A percentile compares a stretch with the other conserved stretches of the same genome.
These are phyloP conservation scores for Russula brevipes DNA, from an alignment of 768 basidiomycete genomes.

Conservation along the genomic window DNA sequence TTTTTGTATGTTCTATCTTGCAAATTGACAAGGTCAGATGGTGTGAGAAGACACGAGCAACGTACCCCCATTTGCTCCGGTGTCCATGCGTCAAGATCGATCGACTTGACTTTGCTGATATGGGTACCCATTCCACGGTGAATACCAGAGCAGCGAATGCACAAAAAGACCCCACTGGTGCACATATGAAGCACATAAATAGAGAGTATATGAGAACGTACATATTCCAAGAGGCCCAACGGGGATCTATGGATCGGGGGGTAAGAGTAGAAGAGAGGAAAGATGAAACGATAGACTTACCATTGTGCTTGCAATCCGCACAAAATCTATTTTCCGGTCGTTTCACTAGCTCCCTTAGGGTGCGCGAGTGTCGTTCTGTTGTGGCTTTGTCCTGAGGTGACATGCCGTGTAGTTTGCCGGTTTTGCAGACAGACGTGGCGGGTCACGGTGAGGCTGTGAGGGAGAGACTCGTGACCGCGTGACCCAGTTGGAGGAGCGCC, in stretches of 20 bases:
- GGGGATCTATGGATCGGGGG: constrained; percentile 57
- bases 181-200: constrained; percentile 5
- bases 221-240: constrained; percentile 99
- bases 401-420: constrained; percentile 28
- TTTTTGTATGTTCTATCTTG: constrained; percentile 66
- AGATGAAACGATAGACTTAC: constrained; percentile 41
- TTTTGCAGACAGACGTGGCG: neutral
- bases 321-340: constrained; percentile 89
- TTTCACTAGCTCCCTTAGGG: constrained; percentile 83
- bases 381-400: constrained; percentile 76
- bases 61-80: constrained; percentile 92
- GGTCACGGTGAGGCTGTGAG: neutral
- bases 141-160: constrained; percentile 95
- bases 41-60: constrained; percentile 5
- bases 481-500: neutral
- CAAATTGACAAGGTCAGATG: neutral
- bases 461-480: constrained; percentile 3
- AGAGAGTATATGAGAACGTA: constrained; percentile 35
- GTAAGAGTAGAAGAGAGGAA: neutral
- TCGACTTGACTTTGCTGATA: constrained; percentile 94
- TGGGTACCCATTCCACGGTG: constrained; percentile 98
- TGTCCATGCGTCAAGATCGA: constrained; percentile 97
- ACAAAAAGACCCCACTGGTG: constrained; percentile 82
- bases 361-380: constrained; percentile 70
- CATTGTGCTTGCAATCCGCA: constrained; percentile 95